Evolutionary conservation across 305 asterid genomes (phyloP).

Genomic region (Fraxinus sp.): DNA sequence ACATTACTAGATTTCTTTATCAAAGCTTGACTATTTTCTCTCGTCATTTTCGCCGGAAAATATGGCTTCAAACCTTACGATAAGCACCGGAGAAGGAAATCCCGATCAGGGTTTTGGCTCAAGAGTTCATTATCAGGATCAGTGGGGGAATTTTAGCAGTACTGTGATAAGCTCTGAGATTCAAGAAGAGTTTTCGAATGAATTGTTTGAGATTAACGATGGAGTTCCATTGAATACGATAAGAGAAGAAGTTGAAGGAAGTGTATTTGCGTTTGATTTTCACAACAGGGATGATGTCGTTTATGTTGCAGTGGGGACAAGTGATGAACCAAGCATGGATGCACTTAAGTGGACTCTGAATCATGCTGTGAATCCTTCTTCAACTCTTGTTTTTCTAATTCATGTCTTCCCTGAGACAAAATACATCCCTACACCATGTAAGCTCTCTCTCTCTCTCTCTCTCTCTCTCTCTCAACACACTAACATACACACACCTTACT

Average conservation of each 20-base stretch:
- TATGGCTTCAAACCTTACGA: constrained; percentile 31
- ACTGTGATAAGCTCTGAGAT: constrained; percentile 36
- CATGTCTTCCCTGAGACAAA: constrained; percentile 63
- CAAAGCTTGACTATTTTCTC: background rate
- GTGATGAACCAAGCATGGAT: constrained; percentile 58
- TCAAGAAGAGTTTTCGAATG: constrained; percentile 37
- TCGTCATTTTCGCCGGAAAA: background rate
- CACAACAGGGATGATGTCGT: constrained; percentile 35
- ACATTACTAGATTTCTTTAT: background rate
- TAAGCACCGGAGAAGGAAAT: constrained; percentile 12
- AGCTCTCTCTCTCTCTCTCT: constrained; percentile 10
- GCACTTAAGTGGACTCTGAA: constrained; percentile 62
- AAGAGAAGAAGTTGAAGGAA: constrained; percentile 36
- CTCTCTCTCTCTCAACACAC: background rate
- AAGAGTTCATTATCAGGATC: constrained; percentile 25
- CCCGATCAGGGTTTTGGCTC: constrained; percentile 10
- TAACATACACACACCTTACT: background rate
- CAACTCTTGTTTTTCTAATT: constrained; percentile 51
- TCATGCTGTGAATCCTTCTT: constrained; percentile 26
- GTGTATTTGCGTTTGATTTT: constrained; percentile 40
- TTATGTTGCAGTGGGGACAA: constrained; percentile 51
- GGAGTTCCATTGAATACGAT: constrained; percentile 23
- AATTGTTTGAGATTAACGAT: constrained; percentile 21
- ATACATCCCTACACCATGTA: constrained; percentile 70
- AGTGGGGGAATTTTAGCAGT: constrained; percentile 1